phyloP scores from a whole-genome alignment of 148 eudicot species.

The Spergularia bocconei region DNA sequence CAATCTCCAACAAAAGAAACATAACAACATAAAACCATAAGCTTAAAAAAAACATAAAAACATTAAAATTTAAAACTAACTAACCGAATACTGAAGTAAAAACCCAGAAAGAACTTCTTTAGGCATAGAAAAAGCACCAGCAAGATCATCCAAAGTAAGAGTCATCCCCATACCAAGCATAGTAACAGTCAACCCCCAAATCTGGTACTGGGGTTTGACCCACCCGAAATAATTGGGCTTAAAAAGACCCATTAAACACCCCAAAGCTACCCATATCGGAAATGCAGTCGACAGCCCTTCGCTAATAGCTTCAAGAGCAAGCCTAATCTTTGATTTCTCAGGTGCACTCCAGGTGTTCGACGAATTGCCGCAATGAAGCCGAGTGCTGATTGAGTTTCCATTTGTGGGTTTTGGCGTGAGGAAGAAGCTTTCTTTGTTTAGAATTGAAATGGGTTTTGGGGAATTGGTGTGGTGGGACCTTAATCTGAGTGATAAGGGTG shows the following conservation, averaged over 20 bases:
- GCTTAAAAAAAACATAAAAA: neutral
- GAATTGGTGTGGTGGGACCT: slow-evolving; percentile 1
- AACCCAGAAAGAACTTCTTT: slow-evolving; percentile 62
- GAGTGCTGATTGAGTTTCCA: neutral
- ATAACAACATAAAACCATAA: slow-evolving; percentile 3
- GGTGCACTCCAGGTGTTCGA: slow-evolving; percentile 45
- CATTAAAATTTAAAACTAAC: slow-evolving; percentile 1
- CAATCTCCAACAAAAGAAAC: neutral
- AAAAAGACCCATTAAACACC: slow-evolving; percentile 64
- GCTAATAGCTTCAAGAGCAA: slow-evolving; percentile 41
- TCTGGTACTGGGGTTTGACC: slow-evolving; percentile 57
- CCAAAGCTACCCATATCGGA: slow-evolving; percentile 81
- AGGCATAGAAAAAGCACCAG: slow-evolving; percentile 82
- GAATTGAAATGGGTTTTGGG: slow-evolving; percentile 16
- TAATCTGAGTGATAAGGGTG: slow-evolving; percentile 15
- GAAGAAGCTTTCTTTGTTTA: slow-evolving; percentile 7
- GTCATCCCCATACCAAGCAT: slow-evolving; percentile 98
- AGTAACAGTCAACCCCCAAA: slow-evolving; percentile 61
- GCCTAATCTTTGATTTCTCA: slow-evolving; percentile 21
- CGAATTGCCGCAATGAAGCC: slow-evolving; percentile 60
- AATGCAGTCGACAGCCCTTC: slow-evolving; percentile 69
- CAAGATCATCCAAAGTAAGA: slow-evolving; percentile 73
- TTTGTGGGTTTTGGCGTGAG: slow-evolving; percentile 14
- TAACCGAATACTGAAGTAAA: slow-evolving; percentile 72
- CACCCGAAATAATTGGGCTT: slow-evolving; percentile 56